Conservation (phyloP, 2,329 filamentous ascomycete species). For the Ophiostoma populinum region DNA sequence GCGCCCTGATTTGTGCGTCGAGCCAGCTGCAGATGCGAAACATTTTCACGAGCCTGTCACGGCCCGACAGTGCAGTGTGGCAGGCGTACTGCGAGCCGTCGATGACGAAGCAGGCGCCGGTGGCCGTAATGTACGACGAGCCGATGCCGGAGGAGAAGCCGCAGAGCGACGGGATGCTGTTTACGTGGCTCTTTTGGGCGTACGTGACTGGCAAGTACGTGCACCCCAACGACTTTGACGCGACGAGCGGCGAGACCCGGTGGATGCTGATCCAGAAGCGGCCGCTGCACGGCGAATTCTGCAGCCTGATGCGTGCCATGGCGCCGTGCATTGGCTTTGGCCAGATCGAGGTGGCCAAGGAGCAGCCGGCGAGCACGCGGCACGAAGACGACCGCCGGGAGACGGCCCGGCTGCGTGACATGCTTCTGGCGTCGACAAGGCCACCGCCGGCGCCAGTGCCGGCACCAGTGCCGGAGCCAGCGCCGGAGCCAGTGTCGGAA, state of each 20-base stretch:
- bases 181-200: constrained; percentile 13
- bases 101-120: background rate
- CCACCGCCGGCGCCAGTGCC: too few relatives aligned
- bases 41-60: constrained; percentile 1
- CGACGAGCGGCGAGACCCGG: constrained; percentile 2
- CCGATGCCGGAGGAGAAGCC: background rate
- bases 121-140: background rate
- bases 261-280: constrained; percentile 5
- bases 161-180: constrained; percentile 4
- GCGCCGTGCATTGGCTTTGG: constrained; percentile 11
- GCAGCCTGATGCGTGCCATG: constrained; percentile 10
- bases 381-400: too few relatives aligned
- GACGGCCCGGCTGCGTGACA: too few relatives aligned
- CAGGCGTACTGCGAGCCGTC: constrained; percentile 4
- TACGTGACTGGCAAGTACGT: constrained; percentile 10
- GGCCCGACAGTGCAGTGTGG: constrained; percentile 7
- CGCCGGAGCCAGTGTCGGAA: too few relatives aligned
- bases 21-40: constrained; percentile 3
- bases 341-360: background rate
- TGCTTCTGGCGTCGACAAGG: too few relatives aligned
- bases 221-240: constrained; percentile 2
- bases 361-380: background rate
- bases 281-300: constrained; percentile 11
- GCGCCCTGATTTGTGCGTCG: constrained; percentile 6
- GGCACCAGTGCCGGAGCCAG: too few relatives aligned